These are phyloP conservation scores for Leccinellum rugosiceps DNA, from an alignment of 768 basidiomycete genomes.

Conservation along the genomic window DNA sequence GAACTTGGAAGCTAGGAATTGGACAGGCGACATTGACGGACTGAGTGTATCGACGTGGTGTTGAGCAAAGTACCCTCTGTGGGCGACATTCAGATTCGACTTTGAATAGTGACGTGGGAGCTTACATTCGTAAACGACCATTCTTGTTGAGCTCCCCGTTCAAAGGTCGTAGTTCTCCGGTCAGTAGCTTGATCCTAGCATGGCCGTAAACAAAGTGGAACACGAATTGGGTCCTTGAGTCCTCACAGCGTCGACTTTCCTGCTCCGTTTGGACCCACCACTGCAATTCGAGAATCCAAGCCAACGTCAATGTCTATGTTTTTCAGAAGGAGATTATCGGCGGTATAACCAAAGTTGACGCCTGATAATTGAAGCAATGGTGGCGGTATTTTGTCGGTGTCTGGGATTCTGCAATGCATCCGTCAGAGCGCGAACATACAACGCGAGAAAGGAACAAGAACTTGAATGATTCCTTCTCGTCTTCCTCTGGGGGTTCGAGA, in stretches of 20 bases:
- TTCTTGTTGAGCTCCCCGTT: constrained; percentile 85
- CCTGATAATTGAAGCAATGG: constrained; percentile 91
- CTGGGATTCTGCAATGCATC: constrained; percentile 66
- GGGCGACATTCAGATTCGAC: neutral
- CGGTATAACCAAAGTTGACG: constrained; percentile 84
- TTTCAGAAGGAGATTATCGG: constrained; percentile 73
- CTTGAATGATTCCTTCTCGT: constrained; percentile 93
- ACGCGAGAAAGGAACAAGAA: constrained; percentile 26
- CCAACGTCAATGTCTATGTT: constrained; percentile 87
- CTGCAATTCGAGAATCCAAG: constrained; percentile 90
- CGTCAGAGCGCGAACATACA: neutral
- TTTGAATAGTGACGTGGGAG: constrained; percentile 8
- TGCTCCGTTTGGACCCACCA: constrained; percentile 93
- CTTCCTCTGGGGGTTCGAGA: constrained; percentile 86
- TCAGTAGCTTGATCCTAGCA: constrained; percentile 75
- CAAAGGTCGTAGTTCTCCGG: constrained; percentile 17
- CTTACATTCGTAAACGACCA: constrained; percentile 85
- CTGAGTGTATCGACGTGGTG: constrained; percentile 93
- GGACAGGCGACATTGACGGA: constrained; percentile 85
- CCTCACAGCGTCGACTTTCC: constrained; percentile 93
- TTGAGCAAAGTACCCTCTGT: constrained; percentile 88
- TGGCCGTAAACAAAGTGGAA: constrained; percentile 4
- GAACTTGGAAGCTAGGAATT: constrained; percentile 87
- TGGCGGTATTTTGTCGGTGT: constrained; percentile 96
- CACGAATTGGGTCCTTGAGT: neutral